These are phyloP conservation scores for Globisporangium cystogenes DNA, from an alignment of 352 stramenopile genomes.

Conservation along the genomic window DNA sequence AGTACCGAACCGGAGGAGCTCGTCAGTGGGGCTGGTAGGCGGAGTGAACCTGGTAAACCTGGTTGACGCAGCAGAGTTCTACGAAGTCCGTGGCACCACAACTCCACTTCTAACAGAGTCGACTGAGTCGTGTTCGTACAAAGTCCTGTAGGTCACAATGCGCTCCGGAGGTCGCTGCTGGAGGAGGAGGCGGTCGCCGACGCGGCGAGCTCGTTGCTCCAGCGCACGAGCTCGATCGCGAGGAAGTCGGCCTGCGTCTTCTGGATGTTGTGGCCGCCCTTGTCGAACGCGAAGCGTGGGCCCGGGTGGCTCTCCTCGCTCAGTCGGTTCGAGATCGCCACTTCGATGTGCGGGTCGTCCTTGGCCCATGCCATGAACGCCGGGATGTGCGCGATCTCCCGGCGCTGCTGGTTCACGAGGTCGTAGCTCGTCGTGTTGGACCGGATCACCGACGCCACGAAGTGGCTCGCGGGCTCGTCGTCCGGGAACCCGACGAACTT, in stretches of 20 bases:
- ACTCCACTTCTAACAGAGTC: too few relatives aligned
- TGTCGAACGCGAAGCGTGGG: conserved; percentile 37
- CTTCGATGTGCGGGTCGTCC: conserved; percentile 41
- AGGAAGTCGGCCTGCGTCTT: conserved; percentile 53
- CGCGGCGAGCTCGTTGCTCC: conserved; percentile 12
- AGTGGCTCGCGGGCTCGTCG: conserved; percentile 9
- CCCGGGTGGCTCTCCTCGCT: conserved; percentile 22
- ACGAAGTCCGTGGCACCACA: too few relatives aligned
- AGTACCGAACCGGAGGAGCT: too few relatives aligned
- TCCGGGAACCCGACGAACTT: conserved; percentile 17
- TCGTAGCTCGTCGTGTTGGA: conserved; percentile 36
- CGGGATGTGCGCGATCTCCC: conserved; percentile 21
- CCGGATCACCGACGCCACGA: conserved; percentile 25
- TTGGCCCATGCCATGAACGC: conserved; percentile 51
- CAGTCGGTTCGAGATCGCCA: conserved; percentile 36
- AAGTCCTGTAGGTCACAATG: too few relatives aligned
- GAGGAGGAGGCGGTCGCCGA: too few relatives aligned
- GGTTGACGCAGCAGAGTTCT: too few relatives aligned
- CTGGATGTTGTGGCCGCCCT: conserved; percentile 69
- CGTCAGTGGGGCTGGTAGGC: too few relatives aligned
- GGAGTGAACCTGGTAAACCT: too few relatives aligned
- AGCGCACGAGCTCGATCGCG: conserved; percentile 28
- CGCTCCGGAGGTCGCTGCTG: too few relatives aligned
- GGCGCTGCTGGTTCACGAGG: conserved; percentile 25
- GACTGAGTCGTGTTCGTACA: too few relatives aligned